These are phyloP conservation scores for Calonectria hawksworthii DNA, from an alignment of 2,329 filamentous ascomycete genomes.

Conservation along the genomic window DNA sequence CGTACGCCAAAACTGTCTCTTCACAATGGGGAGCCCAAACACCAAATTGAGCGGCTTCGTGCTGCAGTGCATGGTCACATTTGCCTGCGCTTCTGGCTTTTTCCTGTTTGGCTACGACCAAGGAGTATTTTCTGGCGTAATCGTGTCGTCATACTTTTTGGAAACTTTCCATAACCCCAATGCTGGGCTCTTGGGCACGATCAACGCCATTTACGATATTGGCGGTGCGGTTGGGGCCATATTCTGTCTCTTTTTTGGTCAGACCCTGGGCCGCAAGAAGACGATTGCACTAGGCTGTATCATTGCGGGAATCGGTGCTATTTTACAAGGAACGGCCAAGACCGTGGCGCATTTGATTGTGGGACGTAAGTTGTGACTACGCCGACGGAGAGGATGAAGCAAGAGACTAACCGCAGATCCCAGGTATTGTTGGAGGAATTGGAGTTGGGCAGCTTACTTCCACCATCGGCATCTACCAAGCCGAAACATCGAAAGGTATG, in stretches of 20 bases:
- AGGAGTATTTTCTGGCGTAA: background rate
- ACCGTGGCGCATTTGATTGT: background rate
- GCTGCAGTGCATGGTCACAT: background rate
- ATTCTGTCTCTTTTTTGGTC: background rate
- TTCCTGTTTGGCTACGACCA: conserved; percentile 1
- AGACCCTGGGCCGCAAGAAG: background rate
- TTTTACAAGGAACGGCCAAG: background rate
- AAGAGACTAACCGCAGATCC: background rate
- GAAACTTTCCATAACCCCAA: background rate
- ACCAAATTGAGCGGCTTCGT: background rate
- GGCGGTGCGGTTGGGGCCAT: background rate
- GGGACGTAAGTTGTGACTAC: background rate
- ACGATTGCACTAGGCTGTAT: background rate
- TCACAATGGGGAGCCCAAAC: background rate
- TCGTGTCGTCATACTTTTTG: background rate
- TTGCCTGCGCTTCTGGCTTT: background rate
- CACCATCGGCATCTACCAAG: background rate
- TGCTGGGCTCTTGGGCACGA: background rate
- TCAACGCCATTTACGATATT: background rate
- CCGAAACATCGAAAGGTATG: background rate
- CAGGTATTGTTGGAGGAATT: background rate
- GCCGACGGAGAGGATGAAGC: no score
- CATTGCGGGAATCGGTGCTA: background rate
- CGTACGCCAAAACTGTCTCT: no score
- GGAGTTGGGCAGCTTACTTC: conserved; percentile 1